Base-by-base conservation (phyloP, 2,329 filamentous ascomycete species). In the Aschersonia sp. region DNA sequence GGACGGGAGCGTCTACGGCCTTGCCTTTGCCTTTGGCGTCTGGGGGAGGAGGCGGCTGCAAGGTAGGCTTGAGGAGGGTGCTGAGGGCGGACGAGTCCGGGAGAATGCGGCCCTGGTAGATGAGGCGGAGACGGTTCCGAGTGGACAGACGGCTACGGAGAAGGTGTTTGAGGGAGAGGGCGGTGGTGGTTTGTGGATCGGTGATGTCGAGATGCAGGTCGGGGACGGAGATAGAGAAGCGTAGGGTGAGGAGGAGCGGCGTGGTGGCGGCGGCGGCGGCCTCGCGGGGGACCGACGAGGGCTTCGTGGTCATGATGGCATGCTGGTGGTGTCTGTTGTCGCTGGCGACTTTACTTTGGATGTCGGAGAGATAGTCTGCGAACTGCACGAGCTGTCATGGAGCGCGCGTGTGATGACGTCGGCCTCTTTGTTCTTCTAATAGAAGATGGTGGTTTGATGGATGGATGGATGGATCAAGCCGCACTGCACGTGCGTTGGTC, bases 21-120 rank as follows among this genome's bases (percentile, higher is more conserved):
- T 92, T 94, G 44, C 84, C 86, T 58, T 65, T 65, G 35, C 54
- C 55, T 43, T 62, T 59, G 28, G 56, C 53, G 51, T 60, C 56
- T 51, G 62, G 43, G 10, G 54, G 44, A 56, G 29, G 49, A 45
- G 31, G 58, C 54, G 57, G 30, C 61, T 70, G 53, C 53, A 74
- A 71, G 1, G 77, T 76, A 0, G 79, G 74, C 51, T 78, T 80
- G 44, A 97, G 72, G 1, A 83, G 84, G 38, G 74, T 67, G 50
- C 77, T 73, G 30, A 98, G 72, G 5, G 85, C 75, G 7, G 78
- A 74, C 38, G 72, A 67, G 62, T 96, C 89, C 54, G 82, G 75
- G 45, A 97, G 80, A 50, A 94, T 84, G 60, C 86, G 89, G 52
- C 92, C 92, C 46, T 86, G 79, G 63, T 95, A 82, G 62, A 97